Base-by-base conservation (phyloP, 176 grass and related monocot species). In the Echinochloa phyllopogon region DNA sequence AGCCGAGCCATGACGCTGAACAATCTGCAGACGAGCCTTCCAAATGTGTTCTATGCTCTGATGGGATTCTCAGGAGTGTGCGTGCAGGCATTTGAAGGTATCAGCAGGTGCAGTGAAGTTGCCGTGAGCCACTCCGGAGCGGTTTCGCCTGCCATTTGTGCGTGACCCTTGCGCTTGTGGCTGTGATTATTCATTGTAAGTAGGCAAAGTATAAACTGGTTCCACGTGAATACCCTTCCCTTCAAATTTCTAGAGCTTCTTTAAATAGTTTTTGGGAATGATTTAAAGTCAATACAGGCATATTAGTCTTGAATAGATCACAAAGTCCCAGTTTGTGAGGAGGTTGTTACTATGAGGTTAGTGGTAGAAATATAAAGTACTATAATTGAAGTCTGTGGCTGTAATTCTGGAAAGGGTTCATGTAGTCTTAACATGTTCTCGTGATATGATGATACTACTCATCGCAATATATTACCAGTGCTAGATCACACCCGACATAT, bases 31-130 rank as follows among this genome's bases (percentile, higher is more conserved):
- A 96, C 72, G 5, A 87, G 97, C 87, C 94, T 99, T 24, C 97
- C 94, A 0, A 99, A 99, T 43, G 84, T 99, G 76, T 99, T 99
- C 80, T 92, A 99, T 76, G 84, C 89, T 81, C 87, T 99, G 79
- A 94, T 83, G 66, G 84, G 90, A 52, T 99, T 99, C 75, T 87
- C 93, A 12, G 76, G 82, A 65, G 71, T 86, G 6, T 99, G 88
- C 8, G 78, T 89, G 41, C 83, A 94, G 77, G 90, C 88, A 78
- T 91, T 99, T 43, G 97, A 94, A 87, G 94, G 88, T 45, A 96
- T 99, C 84, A 91, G 80, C 50, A 83, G 84, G 70, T 92, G 89
- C 68, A 87, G 37, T 65, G 86, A 94, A 78, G 81, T 33, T 40
- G 79, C 76, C 51, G 63, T 79, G 65, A 70, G 74, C 69, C 83